A percentile compares a stretch with the other conserved stretches of the same genome.
These are phyloP conservation scores for Ascochyta lentis DNA, from an alignment of 2,329 filamentous ascomycete genomes.

Conservation along the genomic window DNA sequence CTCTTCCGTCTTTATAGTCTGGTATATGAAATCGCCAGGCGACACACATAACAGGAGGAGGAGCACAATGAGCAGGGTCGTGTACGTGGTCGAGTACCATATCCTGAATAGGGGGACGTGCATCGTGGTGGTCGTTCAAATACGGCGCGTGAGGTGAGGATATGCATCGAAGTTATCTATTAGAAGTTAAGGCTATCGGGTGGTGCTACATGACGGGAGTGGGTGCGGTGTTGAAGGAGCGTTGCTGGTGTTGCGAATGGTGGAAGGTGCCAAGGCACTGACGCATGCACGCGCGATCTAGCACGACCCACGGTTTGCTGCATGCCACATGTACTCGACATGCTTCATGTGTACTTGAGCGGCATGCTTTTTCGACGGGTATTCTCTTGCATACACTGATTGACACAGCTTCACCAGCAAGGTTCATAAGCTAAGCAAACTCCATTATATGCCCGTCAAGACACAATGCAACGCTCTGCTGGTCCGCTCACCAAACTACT, in stretches of 20 bases:
- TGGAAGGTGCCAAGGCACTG: conserved; percentile 28
- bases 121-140: conserved; percentile 34
- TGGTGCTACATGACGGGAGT: conserved; percentile 27
- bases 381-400: not conserved
- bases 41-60: conserved; percentile 78
- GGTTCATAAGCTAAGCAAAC: not conserved
- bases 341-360: not conserved
- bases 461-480: not conserved
- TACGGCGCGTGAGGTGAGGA: conserved; percentile 8
- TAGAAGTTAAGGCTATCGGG: conserved; percentile 32
- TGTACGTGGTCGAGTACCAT: conserved; percentile 81
- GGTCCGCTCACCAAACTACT: not conserved
- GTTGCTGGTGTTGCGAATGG: conserved; percentile 15
- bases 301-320: conserved; percentile 25
- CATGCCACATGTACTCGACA: not conserved
- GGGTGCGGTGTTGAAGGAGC: conserved; percentile 21
- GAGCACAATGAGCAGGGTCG: conserved; percentile 75
- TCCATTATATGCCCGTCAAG: not conserved
- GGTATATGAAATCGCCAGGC: conserved; percentile 78
- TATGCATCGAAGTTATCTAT: conserved; percentile 33
- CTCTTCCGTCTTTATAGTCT: conserved; percentile 71
- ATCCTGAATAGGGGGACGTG: conserved; percentile 72
- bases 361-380: no score
- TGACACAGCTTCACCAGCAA: not conserved
- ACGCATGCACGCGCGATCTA: conserved; percentile 26